These are phyloP conservation scores for Dipodascopsis uninucleata DNA, from an alignment of 805 yeast species.

Conservation along the genomic window DNA sequence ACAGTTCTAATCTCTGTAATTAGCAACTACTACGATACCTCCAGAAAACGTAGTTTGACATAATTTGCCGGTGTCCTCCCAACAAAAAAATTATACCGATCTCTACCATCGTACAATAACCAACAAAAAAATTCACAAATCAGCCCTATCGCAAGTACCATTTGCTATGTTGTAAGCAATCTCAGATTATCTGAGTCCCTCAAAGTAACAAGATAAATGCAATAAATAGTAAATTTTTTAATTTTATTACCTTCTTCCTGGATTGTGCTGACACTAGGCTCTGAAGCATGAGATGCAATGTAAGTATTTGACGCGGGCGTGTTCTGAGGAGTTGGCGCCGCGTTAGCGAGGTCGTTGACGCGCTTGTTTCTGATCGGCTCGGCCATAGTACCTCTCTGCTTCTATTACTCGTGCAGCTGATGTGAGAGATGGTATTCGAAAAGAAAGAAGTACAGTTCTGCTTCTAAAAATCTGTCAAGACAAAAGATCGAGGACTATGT, in stretches of 20 bases:
- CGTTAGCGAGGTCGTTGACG: conserved; percentile 72
- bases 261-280: conserved; percentile 60
- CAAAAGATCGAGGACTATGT: too few relatives aligned
- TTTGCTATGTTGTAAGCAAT: too few relatives aligned
- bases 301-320: conserved; percentile 83
- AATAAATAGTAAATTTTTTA: conserved; percentile 30
- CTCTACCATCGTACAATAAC: neutral
- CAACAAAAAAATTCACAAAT: conserved; percentile 1
- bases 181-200: too few relatives aligned
- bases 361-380: conserved; percentile 77
- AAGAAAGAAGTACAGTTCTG: neutral
- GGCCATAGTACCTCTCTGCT: too few relatives aligned
- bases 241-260: conserved; percentile 55
- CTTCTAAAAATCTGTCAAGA: neutral
- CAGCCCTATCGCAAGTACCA: neutral
- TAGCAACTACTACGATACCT: too few relatives aligned
- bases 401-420: too few relatives aligned
- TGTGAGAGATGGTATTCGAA: too few relatives aligned
- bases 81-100: too few relatives aligned
- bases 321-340: conserved; percentile 96
- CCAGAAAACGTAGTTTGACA: too few relatives aligned
- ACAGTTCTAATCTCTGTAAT: too few relatives aligned
- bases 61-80: too few relatives aligned
- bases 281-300: conserved; percentile 46
- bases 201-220: too few relatives aligned